Conservation (phyloP, 495 filamentous ascomycete species). For the Clavariopsis aquatica region DNA sequence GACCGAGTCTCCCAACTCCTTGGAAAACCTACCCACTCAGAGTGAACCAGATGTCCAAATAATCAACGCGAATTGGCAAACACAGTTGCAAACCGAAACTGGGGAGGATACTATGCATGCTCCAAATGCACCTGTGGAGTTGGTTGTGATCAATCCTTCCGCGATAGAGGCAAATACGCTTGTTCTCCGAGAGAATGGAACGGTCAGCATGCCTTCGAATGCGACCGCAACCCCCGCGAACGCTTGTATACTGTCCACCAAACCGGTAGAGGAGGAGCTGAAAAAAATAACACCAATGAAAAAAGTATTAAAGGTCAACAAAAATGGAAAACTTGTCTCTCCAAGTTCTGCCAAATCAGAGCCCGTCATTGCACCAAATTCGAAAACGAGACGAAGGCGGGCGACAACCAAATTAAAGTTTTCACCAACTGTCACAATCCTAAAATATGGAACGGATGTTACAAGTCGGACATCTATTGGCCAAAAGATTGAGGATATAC, state of each 20-base stretch:
- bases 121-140: not conserved
- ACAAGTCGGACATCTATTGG: slow-evolving; percentile 44
- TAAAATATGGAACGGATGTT: slow-evolving; percentile 49
- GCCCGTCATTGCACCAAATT: slow-evolving; percentile 23
- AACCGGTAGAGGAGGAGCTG: not conserved
- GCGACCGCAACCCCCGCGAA: not conserved
- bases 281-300: slow-evolving; percentile 26
- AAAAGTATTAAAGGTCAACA: slow-evolving; percentile 57
- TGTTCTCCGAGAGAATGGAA: not conserved
- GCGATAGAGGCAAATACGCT: not conserved
- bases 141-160: not conserved
- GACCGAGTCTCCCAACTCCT: slow-evolving; percentile 17
- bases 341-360: slow-evolving; percentile 41
- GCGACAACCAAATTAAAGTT: slow-evolving; percentile 34
- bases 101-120: slow-evolving; percentile 1
- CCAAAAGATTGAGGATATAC: slow-evolving; percentile 55
- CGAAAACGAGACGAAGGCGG: slow-evolving; percentile 37
- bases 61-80: slow-evolving; percentile 23
- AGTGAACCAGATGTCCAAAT: not conserved
- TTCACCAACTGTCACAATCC: slow-evolving; percentile 35
- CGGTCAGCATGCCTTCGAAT: not conserved
- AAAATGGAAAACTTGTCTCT: slow-evolving; percentile 61
- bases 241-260: not conserved
- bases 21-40: not conserved
- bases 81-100: slow-evolving; percentile 34